Evolutionary conservation across 345 rosid genomes (phyloP).

Genomic region (Trapa bicornis): DNA sequence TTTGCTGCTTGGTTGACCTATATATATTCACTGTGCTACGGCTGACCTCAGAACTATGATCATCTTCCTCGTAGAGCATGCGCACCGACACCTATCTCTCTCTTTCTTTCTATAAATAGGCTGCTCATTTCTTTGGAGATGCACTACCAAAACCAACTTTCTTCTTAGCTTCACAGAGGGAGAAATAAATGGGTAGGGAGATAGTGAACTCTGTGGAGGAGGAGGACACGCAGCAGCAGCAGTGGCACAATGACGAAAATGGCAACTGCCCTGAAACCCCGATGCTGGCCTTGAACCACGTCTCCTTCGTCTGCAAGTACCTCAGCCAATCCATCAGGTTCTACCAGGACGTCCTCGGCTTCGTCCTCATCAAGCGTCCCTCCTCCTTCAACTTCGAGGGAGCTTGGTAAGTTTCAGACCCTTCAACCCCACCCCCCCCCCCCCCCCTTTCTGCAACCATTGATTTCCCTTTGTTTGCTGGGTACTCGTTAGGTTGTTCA

Average conservation of each 20-base stretch:
- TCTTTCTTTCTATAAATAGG: no score
- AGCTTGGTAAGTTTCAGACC: constrained; percentile 23
- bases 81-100: no score
- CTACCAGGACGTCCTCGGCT: constrained; percentile 35
- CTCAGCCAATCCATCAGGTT: constrained; percentile 21
- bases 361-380: constrained; percentile 39
- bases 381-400: constrained; percentile 41
- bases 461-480: neutral
- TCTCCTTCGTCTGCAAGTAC: constrained; percentile 34
- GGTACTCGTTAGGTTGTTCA: constrained; percentile 24
- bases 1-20: no score
- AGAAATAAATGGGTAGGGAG: constrained; percentile 5
- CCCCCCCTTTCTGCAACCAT: no score
- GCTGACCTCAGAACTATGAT: no score
- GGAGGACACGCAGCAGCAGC: constrained; percentile 15
- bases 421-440: no score
- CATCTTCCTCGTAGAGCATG: no score
- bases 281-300: constrained; percentile 26
- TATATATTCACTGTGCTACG: no score
- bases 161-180: no score
- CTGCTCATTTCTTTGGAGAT: no score
- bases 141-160: no score
- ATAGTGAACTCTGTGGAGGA: constrained; percentile 16
- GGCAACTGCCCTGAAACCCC: constrained; percentile 12
- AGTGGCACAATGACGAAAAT: neutral